Evolutionary conservation across 2,329 filamentous ascomycete genomes (phyloP).

Genomic region (Gnomoniopsis sp.): DNA sequence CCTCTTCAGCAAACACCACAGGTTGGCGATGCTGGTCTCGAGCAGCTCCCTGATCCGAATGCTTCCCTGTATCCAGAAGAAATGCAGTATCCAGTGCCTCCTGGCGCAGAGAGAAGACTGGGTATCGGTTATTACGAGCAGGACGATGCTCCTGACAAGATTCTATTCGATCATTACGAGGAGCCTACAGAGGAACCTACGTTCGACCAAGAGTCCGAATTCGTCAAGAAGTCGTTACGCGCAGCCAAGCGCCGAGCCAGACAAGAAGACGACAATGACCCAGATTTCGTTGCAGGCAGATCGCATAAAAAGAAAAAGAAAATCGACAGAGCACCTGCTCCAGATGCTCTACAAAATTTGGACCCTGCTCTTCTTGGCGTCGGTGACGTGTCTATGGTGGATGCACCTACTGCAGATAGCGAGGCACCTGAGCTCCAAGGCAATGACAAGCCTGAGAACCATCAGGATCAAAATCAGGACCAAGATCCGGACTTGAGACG

Average conservation of each 20-base stretch:
- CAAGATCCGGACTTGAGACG: slow-evolving; percentile 17
- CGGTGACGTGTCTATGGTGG: slow-evolving; percentile 19
- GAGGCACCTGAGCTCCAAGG: slow-evolving; percentile 5
- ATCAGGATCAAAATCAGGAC: neutral
- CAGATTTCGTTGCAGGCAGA: slow-evolving; percentile 47
- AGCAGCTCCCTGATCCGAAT: slow-evolving; percentile 6
- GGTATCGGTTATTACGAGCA: slow-evolving; percentile 61
- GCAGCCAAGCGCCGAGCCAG: slow-evolving; percentile 51
- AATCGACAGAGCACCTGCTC: slow-evolving; percentile 31
- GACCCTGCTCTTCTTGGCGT: slow-evolving; percentile 47
- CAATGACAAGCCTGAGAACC: neutral
- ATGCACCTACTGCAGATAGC: slow-evolving; percentile 16
- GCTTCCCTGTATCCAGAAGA: slow-evolving; percentile 9
- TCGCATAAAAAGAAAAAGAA: slow-evolving; percentile 41
- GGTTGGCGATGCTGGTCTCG: slow-evolving; percentile 26
- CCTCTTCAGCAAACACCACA: slow-evolving; percentile 8
- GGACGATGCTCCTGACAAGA: slow-evolving; percentile 54
- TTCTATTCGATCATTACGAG: slow-evolving; percentile 58
- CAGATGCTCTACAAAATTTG: slow-evolving; percentile 39
- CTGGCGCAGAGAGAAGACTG: slow-evolving; percentile 48
- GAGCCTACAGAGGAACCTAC: slow-evolving; percentile 42
- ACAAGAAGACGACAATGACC: slow-evolving; percentile 50
- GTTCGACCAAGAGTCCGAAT: slow-evolving; percentile 43
- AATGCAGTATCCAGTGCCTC: slow-evolving; percentile 46
- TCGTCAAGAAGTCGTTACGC: slow-evolving; percentile 51